These are phyloP conservation scores for Fusarium algeriense DNA, from an alignment of 2,329 filamentous ascomycete genomes.

Conservation along the genomic window DNA sequence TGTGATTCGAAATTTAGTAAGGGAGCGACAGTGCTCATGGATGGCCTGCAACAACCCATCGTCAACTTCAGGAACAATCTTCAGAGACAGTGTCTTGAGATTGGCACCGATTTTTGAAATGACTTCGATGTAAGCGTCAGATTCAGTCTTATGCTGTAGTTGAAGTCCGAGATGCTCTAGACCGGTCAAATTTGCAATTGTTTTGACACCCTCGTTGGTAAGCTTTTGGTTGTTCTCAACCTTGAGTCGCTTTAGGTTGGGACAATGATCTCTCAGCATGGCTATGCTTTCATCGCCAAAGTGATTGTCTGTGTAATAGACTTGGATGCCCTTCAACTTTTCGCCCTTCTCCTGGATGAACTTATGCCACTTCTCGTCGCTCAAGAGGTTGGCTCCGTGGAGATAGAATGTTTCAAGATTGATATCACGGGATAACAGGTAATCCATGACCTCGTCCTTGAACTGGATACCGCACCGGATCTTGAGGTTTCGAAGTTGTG, in stretches of 20 bases:
- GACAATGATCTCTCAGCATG: conserved; percentile 73
- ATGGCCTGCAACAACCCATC: conserved; percentile 78
- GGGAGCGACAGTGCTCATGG: conserved; percentile 73
- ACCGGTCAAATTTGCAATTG: conserved; percentile 70
- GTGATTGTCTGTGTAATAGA: conserved; percentile 86
- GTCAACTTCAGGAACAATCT: conserved; percentile 74
- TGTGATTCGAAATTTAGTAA: conserved; percentile 84
- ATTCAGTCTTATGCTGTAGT: conserved; percentile 68
- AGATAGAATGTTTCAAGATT: conserved; percentile 80
- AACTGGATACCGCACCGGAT: conserved; percentile 90
- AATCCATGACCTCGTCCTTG: conserved; percentile 86
- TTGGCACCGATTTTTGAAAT: conserved; percentile 71
- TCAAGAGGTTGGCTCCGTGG: conserved; percentile 86
- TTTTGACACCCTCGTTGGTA: conserved; percentile 72
- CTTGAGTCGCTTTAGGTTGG: conserved; percentile 80
- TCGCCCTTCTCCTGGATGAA: conserved; percentile 75
- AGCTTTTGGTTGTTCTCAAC: conserved; percentile 83
- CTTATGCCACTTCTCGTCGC: conserved; percentile 79
- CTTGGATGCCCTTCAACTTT: conserved; percentile 75
- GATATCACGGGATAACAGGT: conserved; percentile 78
- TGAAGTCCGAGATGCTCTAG: conserved; percentile 83
- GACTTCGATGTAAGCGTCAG: conserved; percentile 70
- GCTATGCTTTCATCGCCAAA: conserved; percentile 78
- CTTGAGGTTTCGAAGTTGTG: conserved; percentile 76
- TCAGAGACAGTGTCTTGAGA: conserved; percentile 83